Base-by-base conservation (phyloP, 768 basidiomycete species). In the Lentinula sp. region DNA sequence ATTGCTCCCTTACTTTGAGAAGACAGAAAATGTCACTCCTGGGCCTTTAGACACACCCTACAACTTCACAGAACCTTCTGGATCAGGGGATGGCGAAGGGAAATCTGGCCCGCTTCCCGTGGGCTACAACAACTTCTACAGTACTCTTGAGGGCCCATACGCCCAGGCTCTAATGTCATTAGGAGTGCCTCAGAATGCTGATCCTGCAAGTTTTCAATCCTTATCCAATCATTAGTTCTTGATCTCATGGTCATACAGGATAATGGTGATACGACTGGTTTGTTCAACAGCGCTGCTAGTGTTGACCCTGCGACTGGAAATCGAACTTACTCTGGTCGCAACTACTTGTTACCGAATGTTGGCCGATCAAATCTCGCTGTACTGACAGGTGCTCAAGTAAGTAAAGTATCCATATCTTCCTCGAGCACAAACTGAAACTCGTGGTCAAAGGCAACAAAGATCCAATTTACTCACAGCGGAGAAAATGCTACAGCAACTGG, bases 401-500 rank as follows among this genome's bases (percentile, higher is more conserved):
- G 60, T 18, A 15, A 37, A 46, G 60, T 18, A 15, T 42, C 6
- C 16, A 54, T n/a, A 9, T 16, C 7, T 42, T 45, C 1, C 35
- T 13, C n/a, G 13, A 45, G 4, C 28, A 8, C 6, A 18, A 41
- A 39, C 18, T 35, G n/a, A 18, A 20, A 41, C 53, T 10, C 15
- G n/a, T 18, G n/a, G 4, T 37, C 39, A 8, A 45, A 58, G 61
- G 61, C 39, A 32, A 62, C 64, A 33, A 67, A 66, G 15, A 63
- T 75, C 6, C 1, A 65, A 3, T 45, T 56, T 10, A 33, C 2
- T 33, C 12, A 33, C 1, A 55, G 48, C 48, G 33, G 49, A 3
- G 59, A 51, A 5, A 61, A 65, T 18, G 64, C 76, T 18, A 63
- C 64, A 36, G 80, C 80, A 2, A 73, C 71, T 23, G 77, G 77